Evolutionary conservation across 805 yeast genomes (phyloP), one percentile per base, ranked within the genome.

Genomic region (Candida succiphila): DNA sequence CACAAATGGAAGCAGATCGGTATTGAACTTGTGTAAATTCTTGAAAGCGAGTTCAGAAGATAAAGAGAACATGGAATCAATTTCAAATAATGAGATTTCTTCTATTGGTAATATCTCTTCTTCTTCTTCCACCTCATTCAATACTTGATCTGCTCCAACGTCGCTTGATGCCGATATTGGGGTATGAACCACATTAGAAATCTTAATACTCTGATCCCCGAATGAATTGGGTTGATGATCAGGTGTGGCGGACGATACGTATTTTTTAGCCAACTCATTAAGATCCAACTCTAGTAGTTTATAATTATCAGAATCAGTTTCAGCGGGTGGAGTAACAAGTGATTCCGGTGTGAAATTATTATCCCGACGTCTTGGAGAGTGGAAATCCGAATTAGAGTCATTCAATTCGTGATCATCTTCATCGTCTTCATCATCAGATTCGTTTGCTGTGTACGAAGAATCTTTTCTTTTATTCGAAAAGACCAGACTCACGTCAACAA

Each of bases 401-500:
- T 8, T 10, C 10, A 8, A 8, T 7, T 8, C 10, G 10, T 21
- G 7, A 8, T 10, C 10, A 10, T 21, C 10, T 8, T 21, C 7
- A 8, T 7, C 10, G 7, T 7, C 10, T 21, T 7, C 7, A 10
- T 10, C 10, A 21, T n/a, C 13, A 7, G 10, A 8, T n/a, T 16
- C 13, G 13, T 36, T 30, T 1, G 17, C 29, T n/a, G 24, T 32
- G 10, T 30, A 35, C 10, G 25, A 32, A 17, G 36, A 27, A 17
- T 36, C 42, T 9, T 36, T 38, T 3, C 33, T 34, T n/a, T 31
- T 29, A 5, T 29, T 37, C n/a, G n/a, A n/a, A n/a, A n/a, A n/a
- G 35, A 37, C 23, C 19, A 18, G 14, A 17, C 47, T 50, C 6
- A 56, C 35, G 22, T 56, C 51, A 3, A 49, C 37, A 16, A 57